phyloP scores from a whole-genome alignment of 805 yeast genomes.

The Saccharomycopsis schoenii region DNA sequence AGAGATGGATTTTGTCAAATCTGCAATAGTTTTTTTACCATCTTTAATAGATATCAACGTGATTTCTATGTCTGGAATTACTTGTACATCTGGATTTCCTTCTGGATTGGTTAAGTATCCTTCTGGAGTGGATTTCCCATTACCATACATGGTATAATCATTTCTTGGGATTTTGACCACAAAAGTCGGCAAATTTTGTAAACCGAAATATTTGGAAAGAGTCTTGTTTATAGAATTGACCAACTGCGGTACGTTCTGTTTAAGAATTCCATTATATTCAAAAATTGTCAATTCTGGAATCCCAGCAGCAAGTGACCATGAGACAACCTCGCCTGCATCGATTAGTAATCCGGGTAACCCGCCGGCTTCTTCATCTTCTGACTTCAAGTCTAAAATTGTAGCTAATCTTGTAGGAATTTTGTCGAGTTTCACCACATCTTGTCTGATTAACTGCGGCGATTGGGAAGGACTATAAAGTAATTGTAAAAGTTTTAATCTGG shows the following conservation, averaged over 20 bases:
- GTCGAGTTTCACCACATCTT: slow-evolving; percentile 60
- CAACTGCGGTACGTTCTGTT: slow-evolving; percentile 40
- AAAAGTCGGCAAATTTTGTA: slow-evolving; percentile 53
- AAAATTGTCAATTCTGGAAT: slow-evolving; percentile 61
- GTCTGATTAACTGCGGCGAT: slow-evolving; percentile 78
- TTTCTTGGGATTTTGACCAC: slow-evolving; percentile 59
- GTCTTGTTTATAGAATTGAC: slow-evolving; percentile 47
- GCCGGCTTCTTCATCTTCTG: slow-evolving; percentile 79
- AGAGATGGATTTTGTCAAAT: slow-evolving; percentile 76
- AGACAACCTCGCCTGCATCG: slow-evolving; percentile 64
- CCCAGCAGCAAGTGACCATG: slow-evolving; percentile 92
- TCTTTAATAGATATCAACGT: slow-evolving; percentile 64
- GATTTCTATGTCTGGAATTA: slow-evolving; percentile 44
- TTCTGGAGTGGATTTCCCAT: slow-evolving; percentile 11
- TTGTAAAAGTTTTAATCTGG: slow-evolving; percentile 47
- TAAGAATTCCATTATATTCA: slow-evolving; percentile 65
- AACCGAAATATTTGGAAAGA: slow-evolving; percentile 65
- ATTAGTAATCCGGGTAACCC: slow-evolving; percentile 75
- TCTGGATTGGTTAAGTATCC: slow-evolving; percentile 5
- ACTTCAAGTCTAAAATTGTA: slow-evolving; percentile 61
- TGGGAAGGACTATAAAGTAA: slow-evolving; percentile 59
- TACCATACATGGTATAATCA: slow-evolving; percentile 38
- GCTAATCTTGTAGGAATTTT: slow-evolving; percentile 76
- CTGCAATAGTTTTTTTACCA: slow-evolving; percentile 86
- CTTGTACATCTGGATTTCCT: not conserved